Evolutionary conservation across 2,329 filamentous ascomycete genomes (phyloP), one percentile per base, ranked within the genome.

Genomic region (Ceratocystis alfenasii): DNA sequence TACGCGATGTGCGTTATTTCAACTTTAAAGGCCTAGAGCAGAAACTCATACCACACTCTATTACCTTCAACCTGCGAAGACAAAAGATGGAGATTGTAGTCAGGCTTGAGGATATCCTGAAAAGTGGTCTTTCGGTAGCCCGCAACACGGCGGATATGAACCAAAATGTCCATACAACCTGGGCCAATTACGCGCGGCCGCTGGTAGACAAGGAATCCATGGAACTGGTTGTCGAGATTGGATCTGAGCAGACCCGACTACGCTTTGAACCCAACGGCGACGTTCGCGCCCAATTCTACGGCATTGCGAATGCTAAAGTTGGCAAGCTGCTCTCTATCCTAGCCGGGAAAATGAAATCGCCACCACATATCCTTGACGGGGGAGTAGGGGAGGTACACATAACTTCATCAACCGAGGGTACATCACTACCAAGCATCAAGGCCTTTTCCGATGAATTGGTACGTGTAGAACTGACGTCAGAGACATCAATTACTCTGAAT

Each of bases 11-110:
- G 69, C 86, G 89, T 64, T 97, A 96, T 74, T 96, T 93, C 74
- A 90, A 96, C 74, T 86, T 97, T 70, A 93, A 92, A 72, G 91
- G 90, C 0, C 77, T 96, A 0, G 93, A 97, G 76, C 93, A 97
- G 75, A 86, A 85, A 69, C 79, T 97, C 10, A 87, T 96, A 55
- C 84, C 88, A 0, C 88, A 92, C 74, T 75, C 83, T 33, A 87
- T 93, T 68, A 84, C 81, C 63, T 91, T 85, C 75, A 96, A 96
- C 71, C 81, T 88, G 45, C 76, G 81, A 17, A 81, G 87, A 1
- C 78, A 81, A 17, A 82, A 82, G 62, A 80, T 83, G 2, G 92
- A 97, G 75, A 95, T 97, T 20, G 76, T 85, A 3, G 79, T 97
- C 41, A 82, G 89, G 0, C 76, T 97, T 1, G 87, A 94, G 71